Percentiles rank a stretch among this genome's conserved stretches.
These are phyloP conservation scores for Penstemon davidsonii DNA, from an alignment of 257 asterid genomes.

Conservation along the genomic window DNA sequence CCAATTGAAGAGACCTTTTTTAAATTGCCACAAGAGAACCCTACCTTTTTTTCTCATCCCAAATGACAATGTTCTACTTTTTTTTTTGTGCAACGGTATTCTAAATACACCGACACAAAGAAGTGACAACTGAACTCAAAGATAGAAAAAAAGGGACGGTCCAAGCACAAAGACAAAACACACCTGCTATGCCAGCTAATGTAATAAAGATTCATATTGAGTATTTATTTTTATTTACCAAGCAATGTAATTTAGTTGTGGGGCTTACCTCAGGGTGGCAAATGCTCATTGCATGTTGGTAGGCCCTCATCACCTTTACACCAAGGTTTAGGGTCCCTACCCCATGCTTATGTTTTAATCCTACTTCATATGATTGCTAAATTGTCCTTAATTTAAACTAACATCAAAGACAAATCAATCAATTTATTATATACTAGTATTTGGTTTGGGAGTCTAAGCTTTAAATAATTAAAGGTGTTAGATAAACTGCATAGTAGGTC, in stretches of 20 bases:
- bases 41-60: background rate
- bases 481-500: slow-evolving; percentile 20
- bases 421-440: too few species aligned
- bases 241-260: slow-evolving; percentile 1
- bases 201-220: background rate
- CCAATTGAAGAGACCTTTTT: too few species aligned
- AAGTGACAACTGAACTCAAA: background rate
- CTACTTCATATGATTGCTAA: slow-evolving; percentile 19
- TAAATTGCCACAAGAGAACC: too few species aligned
- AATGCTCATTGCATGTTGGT: slow-evolving; percentile 19
- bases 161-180: slow-evolving; percentile 28
- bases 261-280: slow-evolving; percentile 19
- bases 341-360: slow-evolving; percentile 22
- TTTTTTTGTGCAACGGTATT: background rate
- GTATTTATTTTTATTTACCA: background rate
- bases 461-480: background rate
- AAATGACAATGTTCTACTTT: background rate
- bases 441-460: too few species aligned
- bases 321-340: slow-evolving; percentile 23
- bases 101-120: slow-evolving; percentile 7
- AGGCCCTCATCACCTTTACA: slow-evolving; percentile 27
- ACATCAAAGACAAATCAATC: background rate
- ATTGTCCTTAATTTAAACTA: too few species aligned
- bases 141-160: slow-evolving; percentile 6
- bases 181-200: slow-evolving; percentile 29